Conservation (phyloP, 2,329 filamentous ascomycete species). For the Phaeoacremonium minimum region DNA sequence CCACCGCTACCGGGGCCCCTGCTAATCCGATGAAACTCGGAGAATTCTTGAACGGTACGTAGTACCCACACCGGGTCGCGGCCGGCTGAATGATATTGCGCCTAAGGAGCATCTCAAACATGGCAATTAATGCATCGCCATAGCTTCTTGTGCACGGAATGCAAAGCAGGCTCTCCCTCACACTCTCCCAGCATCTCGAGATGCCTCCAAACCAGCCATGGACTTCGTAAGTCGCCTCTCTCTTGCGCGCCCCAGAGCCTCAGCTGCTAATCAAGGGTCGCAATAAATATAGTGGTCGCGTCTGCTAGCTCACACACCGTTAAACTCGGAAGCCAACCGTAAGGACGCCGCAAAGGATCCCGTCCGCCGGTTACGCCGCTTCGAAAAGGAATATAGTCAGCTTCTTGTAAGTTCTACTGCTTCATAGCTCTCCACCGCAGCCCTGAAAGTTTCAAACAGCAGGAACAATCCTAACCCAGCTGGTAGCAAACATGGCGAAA, state of each 20-base stretch:
- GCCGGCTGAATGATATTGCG: too few relatives aligned
- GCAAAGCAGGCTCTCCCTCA: too few relatives aligned
- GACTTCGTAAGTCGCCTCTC: constrained; percentile 10
- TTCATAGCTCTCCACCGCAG: constrained; percentile 5
- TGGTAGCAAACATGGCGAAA: constrained; percentile 55
- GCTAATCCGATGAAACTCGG: too few relatives aligned
- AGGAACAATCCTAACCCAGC: constrained; percentile 4
- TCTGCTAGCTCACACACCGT: constrained; percentile 58
- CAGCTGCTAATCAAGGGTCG: too few relatives aligned
- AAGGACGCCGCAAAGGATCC: constrained; percentile 61
- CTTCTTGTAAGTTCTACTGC: constrained; percentile 43
- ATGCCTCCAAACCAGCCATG: constrained; percentile 11
- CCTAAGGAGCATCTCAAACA: too few relatives aligned
- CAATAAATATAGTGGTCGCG: constrained; percentile 63
- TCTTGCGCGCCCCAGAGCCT: not conserved
- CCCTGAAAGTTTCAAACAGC: not conserved
- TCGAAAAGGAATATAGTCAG: constrained; percentile 62
- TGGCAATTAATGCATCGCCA: too few relatives aligned
- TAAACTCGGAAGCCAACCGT: constrained; percentile 50
- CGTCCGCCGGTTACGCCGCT: constrained; percentile 59
- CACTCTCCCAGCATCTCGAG: constrained; percentile 5
- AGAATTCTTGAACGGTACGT: too few relatives aligned
- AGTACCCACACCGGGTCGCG: too few relatives aligned
- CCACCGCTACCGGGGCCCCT: too few relatives aligned
- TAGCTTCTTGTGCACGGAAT: too few relatives aligned